Evolutionary conservation across 306 rosid species (phyloP).

Genomic region (Boehmeria nivea): DNA sequence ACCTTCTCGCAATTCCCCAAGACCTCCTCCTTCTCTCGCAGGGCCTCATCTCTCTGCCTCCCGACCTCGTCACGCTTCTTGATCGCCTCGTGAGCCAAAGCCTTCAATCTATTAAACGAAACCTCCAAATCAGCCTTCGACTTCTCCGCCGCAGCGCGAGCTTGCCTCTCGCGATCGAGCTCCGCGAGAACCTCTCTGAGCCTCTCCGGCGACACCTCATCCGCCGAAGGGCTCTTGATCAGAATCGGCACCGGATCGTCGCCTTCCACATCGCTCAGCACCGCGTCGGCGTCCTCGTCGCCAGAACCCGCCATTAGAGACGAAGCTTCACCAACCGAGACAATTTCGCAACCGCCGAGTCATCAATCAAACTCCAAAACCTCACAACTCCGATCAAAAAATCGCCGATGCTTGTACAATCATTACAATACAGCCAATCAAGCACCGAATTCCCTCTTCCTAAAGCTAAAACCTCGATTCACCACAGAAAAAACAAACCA

Average conservation of each 20-base stretch:
- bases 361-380: slow-evolving; percentile 15
- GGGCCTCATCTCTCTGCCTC: slow-evolving; percentile 74
- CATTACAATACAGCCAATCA: not conserved
- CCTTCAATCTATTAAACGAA: slow-evolving; percentile 66
- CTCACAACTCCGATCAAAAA: not conserved
- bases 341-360: slow-evolving; percentile 22
- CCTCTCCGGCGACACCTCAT: slow-evolving; percentile 57
- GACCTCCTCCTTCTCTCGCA: slow-evolving; percentile 63
- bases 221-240: slow-evolving; percentile 31
- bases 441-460: not conserved
- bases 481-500: slow-evolving; percentile 14
- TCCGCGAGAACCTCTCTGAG: slow-evolving; percentile 60
- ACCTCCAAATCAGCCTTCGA: slow-evolving; percentile 60
- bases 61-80: slow-evolving; percentile 75
- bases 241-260: slow-evolving; percentile 52
- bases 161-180: slow-evolving; percentile 84
- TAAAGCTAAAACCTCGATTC: too few relatives aligned
- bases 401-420: not conserved
- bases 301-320: slow-evolving; percentile 56
- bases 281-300: slow-evolving; percentile 65
- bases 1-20: slow-evolving; percentile 38
- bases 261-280: slow-evolving; percentile 89
- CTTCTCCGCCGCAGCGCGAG: slow-evolving; percentile 67
- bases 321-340: not conserved
- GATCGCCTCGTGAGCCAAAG: slow-evolving; percentile 75